Evolutionary conservation across 768 basidiomycete species (phyloP).

Genomic region (Termitomyces sp.): DNA sequence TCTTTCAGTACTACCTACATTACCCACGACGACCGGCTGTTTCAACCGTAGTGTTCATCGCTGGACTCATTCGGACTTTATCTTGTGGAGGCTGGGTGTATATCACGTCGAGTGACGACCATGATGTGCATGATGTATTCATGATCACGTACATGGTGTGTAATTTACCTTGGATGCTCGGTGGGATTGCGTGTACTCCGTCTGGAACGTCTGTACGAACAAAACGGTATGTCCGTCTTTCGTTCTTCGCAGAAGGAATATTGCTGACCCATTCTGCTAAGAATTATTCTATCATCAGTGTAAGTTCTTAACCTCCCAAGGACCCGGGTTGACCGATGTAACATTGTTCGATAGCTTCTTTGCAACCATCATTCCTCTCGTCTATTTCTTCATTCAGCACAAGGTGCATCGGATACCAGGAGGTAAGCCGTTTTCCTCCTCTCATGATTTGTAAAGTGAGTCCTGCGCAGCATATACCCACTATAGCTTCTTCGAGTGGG

Average conservation of each 20-base stretch:
- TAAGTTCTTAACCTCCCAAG: constrained; percentile 22
- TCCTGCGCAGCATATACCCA: constrained; percentile 66
- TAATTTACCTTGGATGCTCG: constrained; percentile 88
- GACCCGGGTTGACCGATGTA: background rate
- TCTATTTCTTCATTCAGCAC: constrained; percentile 86
- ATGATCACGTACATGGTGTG: constrained; percentile 86
- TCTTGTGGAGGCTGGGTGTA: constrained; percentile 92
- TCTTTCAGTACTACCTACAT: constrained; percentile 60
- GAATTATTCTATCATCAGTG: constrained; percentile 51
- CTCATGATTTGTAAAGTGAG: background rate
- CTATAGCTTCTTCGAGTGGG: constrained; percentile 90
- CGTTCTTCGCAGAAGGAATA: background rate
- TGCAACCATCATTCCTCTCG: constrained; percentile 59
- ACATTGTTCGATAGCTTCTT: constrained; percentile 57
- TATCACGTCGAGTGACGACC: constrained; percentile 81
- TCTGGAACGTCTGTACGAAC: constrained; percentile 35
- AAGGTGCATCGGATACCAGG: constrained; percentile 78
- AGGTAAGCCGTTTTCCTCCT: constrained; percentile 39
- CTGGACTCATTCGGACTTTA: constrained; percentile 70
- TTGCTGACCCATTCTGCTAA: constrained; percentile 18
- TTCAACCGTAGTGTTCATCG: constrained; percentile 50
- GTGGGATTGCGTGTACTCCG: constrained; percentile 59
- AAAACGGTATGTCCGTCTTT: constrained; percentile 42
- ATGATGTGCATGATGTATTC: constrained; percentile 79
- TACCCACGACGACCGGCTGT: constrained; percentile 37